A percentile compares a stretch with the other conserved stretches of the same genome.
Evolutionary conservation across 179 eudicot species (phyloP).

Genomic region (Nepenthes alata): DNA sequence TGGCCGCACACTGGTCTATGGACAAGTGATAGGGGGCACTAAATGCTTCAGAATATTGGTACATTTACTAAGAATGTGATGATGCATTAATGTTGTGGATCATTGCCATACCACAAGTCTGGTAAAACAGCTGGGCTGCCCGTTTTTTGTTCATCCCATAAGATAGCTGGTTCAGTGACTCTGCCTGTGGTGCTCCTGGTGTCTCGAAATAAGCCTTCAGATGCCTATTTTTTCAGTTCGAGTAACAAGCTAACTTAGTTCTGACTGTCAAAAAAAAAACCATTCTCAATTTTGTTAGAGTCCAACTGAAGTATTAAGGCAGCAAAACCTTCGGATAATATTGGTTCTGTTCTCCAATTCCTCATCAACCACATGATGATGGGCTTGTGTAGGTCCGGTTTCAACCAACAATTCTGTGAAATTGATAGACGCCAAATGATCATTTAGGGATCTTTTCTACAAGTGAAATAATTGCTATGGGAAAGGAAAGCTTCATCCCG

Average conservation of each 20-base stretch:
- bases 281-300: background rate
- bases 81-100: background rate
- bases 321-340: slow-evolving; percentile 45
- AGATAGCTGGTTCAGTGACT: slow-evolving; percentile 69
- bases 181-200: slow-evolving; percentile 55
- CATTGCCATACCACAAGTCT: slow-evolving; percentile 57
- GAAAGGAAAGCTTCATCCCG: background rate
- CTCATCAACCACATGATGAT: slow-evolving; percentile 30
- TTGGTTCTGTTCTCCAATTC: slow-evolving; percentile 52
- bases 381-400: slow-evolving; percentile 82
- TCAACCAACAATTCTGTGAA: slow-evolving; percentile 57
- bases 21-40: background rate
- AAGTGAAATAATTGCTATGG: background rate
- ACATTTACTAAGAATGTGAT: background rate
- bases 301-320: background rate
- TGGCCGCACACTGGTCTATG: background rate
- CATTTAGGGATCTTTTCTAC: background rate
- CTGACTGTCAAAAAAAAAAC: background rate
- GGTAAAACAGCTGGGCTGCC: slow-evolving; percentile 86
- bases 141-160: slow-evolving; percentile 55
- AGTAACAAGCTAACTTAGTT: background rate
- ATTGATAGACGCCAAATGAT: background rate
- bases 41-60: background rate
- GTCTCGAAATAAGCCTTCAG: slow-evolving; percentile 79
- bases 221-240: slow-evolving; percentile 34